Percentiles rank a stretch among this genome's conserved stretches.
These are phyloP conservation scores for Chlamydomonas applanata DNA, from an alignment of 139 green algal species.

Conservation along the genomic window DNA sequence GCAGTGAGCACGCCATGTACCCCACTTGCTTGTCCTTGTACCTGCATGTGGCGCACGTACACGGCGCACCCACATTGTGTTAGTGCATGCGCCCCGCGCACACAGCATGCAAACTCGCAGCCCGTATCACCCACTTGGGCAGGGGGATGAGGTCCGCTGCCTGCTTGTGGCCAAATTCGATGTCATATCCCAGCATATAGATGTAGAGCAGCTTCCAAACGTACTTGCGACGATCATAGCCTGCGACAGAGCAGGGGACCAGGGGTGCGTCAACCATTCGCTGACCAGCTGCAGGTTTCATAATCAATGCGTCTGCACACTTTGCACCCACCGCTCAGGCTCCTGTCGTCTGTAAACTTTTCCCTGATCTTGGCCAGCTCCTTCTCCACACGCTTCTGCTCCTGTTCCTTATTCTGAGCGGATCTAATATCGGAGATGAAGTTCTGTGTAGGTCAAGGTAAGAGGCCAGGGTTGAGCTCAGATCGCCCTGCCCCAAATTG, in stretches of 20 bases:
- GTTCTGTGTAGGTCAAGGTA: constrained; percentile 47
- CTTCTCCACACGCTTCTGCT: constrained; percentile 90
- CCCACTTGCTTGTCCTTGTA: constrained; percentile 99
- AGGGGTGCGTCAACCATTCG: background rate
- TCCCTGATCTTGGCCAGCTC: constrained; percentile 97
- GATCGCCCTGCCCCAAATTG: background rate
- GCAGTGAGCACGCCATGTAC: constrained; percentile 87
- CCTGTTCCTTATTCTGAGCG: constrained; percentile 89
- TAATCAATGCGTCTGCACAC: background rate
- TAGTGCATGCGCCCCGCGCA: background rate
- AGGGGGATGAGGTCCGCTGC: constrained; percentile 91
- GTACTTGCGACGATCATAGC: constrained; percentile 99
- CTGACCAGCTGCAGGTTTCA: too few species aligned
- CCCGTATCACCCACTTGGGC: constrained; percentile 64
- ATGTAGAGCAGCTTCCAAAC: constrained; percentile 99
- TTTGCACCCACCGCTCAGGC: constrained; percentile 42
- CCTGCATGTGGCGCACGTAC: constrained; percentile 44
- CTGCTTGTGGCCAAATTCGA: constrained; percentile 98
- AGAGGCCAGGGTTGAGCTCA: background rate
- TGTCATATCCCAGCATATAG: constrained; percentile 97
- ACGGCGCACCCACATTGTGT: constrained; percentile 2
- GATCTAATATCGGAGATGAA: constrained; percentile 94
- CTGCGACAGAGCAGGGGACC: constrained; percentile 45
- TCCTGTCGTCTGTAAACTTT: constrained; percentile 85
- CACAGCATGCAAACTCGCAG: too few species aligned